Base-by-base conservation (phyloP, 768 basidiomycete genomes). In the Tulasnella sp. region DNA sequence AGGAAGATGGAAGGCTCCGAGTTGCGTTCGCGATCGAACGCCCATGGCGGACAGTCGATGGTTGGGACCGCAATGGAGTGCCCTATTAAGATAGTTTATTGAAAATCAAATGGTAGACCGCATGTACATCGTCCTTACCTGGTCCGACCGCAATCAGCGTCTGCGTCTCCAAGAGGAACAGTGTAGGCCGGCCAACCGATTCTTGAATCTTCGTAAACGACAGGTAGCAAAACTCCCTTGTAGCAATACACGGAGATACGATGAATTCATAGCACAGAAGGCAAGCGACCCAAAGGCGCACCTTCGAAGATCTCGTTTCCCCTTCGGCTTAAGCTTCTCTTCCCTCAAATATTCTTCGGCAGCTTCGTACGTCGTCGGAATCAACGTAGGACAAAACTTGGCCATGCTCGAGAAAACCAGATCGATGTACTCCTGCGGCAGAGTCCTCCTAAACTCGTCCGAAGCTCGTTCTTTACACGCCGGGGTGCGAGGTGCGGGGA, bases 1-100 rank as follows among this genome's bases (percentile, higher is more conserved):
- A 69, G 47, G 40, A 69, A 36, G 42, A 69, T 69, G 42, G 69
- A 42, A 5, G 69, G 69, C 12, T 69, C 69, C 29, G 42, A 47
- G 26, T 69, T 69, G 35, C 69, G 69, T 26, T 42, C 41, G 14
- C 47, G 69, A 52, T 69, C 69, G 32, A 69, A 69, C 12, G 69
- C 69, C 69, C 69, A 69, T 47, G 69, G 69, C 11, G 69, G 69
- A 37, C 69, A 69, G 69, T 69, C 69, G 36, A 69, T 69, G 1
- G 69, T 69, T 1, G 69, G 69, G 0, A 69, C 69, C 19, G 69
- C 69, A 44, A 69, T 35, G 16, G 40, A 42, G 47, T 69, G 69
- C 9, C 69, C 69, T 69, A n/a, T 39, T 17, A 11, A 47, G 16
- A 36, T 19, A 5, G 11, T 5, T 37, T 8, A n/a, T 9, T 2